Base-by-base conservation (phyloP, 495 filamentous ascomycete species). In the Penicillium cinerascens region DNA sequence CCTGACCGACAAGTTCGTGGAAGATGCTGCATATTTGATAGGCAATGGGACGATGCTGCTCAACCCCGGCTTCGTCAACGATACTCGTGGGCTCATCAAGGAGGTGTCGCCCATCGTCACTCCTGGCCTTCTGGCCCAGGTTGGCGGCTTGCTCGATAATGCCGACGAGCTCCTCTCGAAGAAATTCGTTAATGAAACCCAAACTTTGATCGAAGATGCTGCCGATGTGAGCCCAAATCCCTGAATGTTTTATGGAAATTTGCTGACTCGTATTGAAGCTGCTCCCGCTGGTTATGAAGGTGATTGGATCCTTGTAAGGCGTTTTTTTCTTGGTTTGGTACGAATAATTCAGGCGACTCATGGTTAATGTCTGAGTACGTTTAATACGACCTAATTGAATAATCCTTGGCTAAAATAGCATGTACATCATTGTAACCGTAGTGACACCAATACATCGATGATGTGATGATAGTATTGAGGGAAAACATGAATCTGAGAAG, bases 191-290 rank as follows among this genome's bases (percentile, higher is more conserved):
- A 71, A 76, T 46, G 70, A 78, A 59, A 77, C 77, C 7, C 65
- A 73, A 27, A 60, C 64, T 13, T 54, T 73, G 44, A 76, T 80
- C 58, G 75, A 74, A 42, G 76, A 78, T 58, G 74, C 70, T 47
- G 75, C 76, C 44, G 72, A 76, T 59, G 76, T 79, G 70, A 66
- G 73, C 56, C 45, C 16, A 44, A 26, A n/a, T 16, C 37, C 16
- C n/a, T 27, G 13, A 7, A 13, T 18, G 36, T 40, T n/a, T 33
- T 52, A 1, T 6, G 27, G n/a, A 35, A 33, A 36, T 25, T 39
- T 42, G 52, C 60, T 59, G 26, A 62, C 54, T 50, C 7, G 21
- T 18, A 25, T 41, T 51, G 9, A 58, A 66, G 67, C 48, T 68
- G 40, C 58, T 69, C 39, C 66, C 62, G 36, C 54, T 63, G 18